Evolutionary conservation across 2,329 filamentous ascomycete genomes (phyloP).

Genomic region (Helminthosporium solani): DNA sequence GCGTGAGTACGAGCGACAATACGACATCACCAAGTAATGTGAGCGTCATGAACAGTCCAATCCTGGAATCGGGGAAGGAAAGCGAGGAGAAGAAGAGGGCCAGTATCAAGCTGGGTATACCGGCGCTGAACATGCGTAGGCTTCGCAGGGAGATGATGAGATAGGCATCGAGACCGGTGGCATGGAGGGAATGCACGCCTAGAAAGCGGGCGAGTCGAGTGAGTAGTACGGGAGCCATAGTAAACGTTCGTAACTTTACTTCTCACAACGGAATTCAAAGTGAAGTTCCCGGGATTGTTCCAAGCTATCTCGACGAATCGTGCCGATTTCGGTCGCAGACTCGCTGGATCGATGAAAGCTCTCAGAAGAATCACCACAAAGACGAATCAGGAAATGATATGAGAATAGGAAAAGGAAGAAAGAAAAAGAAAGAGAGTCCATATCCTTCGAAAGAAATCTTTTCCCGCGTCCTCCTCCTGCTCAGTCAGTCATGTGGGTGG

Average conservation of each 20-base stretch:
- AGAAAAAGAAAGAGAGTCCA: neutral
- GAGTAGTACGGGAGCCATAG: conserved; percentile 21
- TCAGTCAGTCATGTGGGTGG: neutral
- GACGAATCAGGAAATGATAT: conserved; percentile 7
- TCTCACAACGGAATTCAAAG: neutral
- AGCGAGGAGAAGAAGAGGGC: conserved; percentile 43
- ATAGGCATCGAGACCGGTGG: conserved; percentile 40
- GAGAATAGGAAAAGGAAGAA: neutral
- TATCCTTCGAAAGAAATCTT: neutral
- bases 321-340: no score
- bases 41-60: conserved; percentile 45
- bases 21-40: conserved; percentile 44
- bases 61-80: conserved; percentile 36
- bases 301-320: neutral
- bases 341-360: no score
- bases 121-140: conserved; percentile 39
- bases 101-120: conserved; percentile 41
- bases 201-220: conserved; percentile 30
- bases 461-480: no score
- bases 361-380: no score
- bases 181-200: conserved; percentile 32
- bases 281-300: neutral
- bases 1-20: conserved; percentile 39
- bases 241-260: neutral
- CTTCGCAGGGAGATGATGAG: conserved; percentile 46